Conservation (phyloP, 2,329 filamentous ascomycete genomes). For the Fusarium cyanostomum region DNA sequence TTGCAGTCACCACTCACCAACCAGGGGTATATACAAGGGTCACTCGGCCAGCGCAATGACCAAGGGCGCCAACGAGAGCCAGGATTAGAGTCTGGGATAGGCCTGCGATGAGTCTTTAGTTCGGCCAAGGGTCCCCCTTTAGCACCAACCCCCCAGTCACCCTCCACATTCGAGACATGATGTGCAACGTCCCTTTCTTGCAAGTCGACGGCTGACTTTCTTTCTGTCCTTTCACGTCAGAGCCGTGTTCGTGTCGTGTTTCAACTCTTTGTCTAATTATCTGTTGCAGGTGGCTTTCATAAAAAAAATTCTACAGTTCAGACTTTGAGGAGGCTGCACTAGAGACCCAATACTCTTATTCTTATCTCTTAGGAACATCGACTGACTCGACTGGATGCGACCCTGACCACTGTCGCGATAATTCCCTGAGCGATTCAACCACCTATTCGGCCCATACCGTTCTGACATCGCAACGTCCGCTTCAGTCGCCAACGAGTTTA, state of each 20-base stretch:
- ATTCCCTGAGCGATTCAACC: neutral
- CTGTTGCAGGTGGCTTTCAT: neutral
- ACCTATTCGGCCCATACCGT: neutral
- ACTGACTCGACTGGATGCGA: slow-evolving; percentile 9
- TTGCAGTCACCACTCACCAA: slow-evolving; percentile 21
- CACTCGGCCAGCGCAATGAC: slow-evolving; percentile 28
- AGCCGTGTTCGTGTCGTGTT: slow-evolving; percentile 33
- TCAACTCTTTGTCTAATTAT: slow-evolving; percentile 8
- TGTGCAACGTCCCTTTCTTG: slow-evolving; percentile 43
- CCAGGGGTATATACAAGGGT: slow-evolving; percentile 33
- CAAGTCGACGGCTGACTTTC: slow-evolving; percentile 37
- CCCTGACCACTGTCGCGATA: slow-evolving; percentile 6
- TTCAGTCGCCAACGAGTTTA: slow-evolving; percentile 1
- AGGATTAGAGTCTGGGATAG: slow-evolving; percentile 30
- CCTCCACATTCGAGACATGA: slow-evolving; percentile 48
- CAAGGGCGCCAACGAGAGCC: slow-evolving; percentile 28
- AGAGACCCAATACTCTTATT: neutral
- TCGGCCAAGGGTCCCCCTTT: slow-evolving; percentile 37
- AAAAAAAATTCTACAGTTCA: too few species aligned
- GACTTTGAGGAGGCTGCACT: neutral
- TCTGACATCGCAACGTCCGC: neutral
- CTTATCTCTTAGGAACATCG: neutral
- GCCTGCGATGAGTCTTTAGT: slow-evolving; percentile 31
- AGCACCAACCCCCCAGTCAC: slow-evolving; percentile 36
- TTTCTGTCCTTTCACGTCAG: slow-evolving; percentile 38